These are phyloP conservation scores for Mortierella sp. DNA, from an alignment of 371 early-diverging fungal genomes.

Conservation along the genomic window DNA sequence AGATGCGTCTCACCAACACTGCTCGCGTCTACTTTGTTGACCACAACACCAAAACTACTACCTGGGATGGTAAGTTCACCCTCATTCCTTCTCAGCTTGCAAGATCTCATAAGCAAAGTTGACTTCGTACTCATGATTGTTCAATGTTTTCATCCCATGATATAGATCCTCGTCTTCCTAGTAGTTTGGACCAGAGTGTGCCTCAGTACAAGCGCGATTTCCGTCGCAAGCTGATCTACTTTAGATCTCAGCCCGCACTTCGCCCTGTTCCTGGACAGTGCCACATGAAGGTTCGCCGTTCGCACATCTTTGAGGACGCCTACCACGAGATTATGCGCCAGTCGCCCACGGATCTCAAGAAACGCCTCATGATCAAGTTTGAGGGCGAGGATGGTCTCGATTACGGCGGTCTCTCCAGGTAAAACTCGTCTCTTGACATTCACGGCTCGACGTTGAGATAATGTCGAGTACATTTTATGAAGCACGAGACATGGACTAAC, in stretches of 20 bases:
- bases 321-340: constrained; percentile 94
- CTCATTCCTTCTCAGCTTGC: too few relatives aligned
- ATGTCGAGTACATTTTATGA: too few relatives aligned
- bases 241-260: constrained; percentile 93
- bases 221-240: constrained; percentile 95
- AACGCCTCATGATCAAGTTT: constrained; percentile 96
- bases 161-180: constrained; percentile 91
- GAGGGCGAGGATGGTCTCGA: constrained; percentile 98
- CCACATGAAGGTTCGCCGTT: constrained; percentile 89
- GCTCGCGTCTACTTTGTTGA: constrained; percentile 96
- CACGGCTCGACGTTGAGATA: too few relatives aligned
- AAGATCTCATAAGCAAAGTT: background rate
- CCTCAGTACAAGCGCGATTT: constrained; percentile 99
- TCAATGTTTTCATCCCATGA: background rate
- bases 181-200: constrained; percentile 92
- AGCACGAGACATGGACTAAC: background rate
- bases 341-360: constrained; percentile 88
- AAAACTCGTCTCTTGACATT: constrained; percentile 25
- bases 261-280: constrained; percentile 94
- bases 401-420: constrained; percentile 96
- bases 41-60: constrained; percentile 94
- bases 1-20: constrained; percentile 95
- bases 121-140: background rate
- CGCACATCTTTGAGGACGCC: constrained; percentile 94
- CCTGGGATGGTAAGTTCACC: constrained; percentile 86